Evolutionary conservation across 2,329 filamentous ascomycete genomes (phyloP).

Genomic region (Calonectria fujianensis): DNA sequence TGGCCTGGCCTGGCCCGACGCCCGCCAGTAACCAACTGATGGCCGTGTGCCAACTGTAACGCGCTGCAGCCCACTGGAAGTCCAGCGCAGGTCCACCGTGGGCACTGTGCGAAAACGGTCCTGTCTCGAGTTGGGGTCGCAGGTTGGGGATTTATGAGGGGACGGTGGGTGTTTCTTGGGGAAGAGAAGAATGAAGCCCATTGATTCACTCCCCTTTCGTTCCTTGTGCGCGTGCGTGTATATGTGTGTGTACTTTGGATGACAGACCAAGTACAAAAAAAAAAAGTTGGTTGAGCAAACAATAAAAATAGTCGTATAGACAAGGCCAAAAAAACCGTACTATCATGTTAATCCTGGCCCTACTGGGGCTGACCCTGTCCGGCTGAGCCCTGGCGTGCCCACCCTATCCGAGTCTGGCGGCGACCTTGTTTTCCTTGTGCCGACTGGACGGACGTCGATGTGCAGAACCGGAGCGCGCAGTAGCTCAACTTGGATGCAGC

Average conservation of each 20-base stretch:
- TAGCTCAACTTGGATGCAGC: conserved; percentile 15
- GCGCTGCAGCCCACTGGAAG: conserved; percentile 27
- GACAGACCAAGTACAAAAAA: neutral
- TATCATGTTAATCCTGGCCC: conserved; percentile 29
- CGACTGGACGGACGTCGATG: conserved; percentile 17
- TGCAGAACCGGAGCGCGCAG: neutral
- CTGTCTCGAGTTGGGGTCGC: conserved; percentile 34
- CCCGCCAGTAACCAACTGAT: conserved; percentile 39
- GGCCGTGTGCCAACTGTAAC: conserved; percentile 41
- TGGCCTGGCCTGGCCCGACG: conserved; percentile 38
- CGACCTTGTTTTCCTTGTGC: conserved; percentile 15
- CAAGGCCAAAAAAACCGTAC: conserved; percentile 33
- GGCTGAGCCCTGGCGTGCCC: conserved; percentile 46
- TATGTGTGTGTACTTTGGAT: neutral
- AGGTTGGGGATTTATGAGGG: conserved; percentile 12
- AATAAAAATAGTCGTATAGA: conserved; percentile 43
- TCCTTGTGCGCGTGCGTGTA: neutral
- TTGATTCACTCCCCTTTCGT: conserved; percentile 3
- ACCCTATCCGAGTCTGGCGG: conserved; percentile 18
- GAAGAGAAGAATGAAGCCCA: conserved; percentile 25
- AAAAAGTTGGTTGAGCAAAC: conserved; percentile 1
- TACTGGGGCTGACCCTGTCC: conserved; percentile 39
- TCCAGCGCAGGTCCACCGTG: conserved; percentile 16
- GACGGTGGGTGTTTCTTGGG: conserved; percentile 1
- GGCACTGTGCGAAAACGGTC: conserved; percentile 14